Base-by-base conservation (phyloP, 768 basidiomycete species). In the Podaxis sp. region DNA sequence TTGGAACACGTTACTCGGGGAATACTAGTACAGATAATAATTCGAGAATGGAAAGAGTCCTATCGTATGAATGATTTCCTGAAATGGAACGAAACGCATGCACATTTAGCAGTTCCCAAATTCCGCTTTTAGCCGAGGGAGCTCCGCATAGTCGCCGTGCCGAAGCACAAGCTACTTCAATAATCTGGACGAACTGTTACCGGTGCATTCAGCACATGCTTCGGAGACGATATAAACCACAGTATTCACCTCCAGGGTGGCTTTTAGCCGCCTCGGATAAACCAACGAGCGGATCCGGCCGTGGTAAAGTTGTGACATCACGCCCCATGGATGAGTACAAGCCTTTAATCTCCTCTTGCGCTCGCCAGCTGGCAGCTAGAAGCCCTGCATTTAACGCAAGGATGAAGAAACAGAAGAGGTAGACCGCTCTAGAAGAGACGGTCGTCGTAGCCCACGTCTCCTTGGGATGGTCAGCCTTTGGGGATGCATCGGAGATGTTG, bases 221-320 rank as follows among this genome's bases (percentile, higher is more conserved):
- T 39, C 28, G 38, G 59, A 42, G 28, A 36, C 17, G 52, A 61
- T 19, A 39, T 42, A 53, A 44, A 33, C 22, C 24, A 2, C n/a
- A 22, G 13, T 28, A 24, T 52, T 61, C 52, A 61, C 59, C 59
- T n/a, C 26, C 59, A 51, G 38, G 30, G 15, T 53, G 28, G 19
- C 39, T 61, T 42, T 53, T 53, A 4, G 49, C 52, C 17, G 40
- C 59, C 26, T 52, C 59, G 26, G 59, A 61, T 42, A 61, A 28
- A 22, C 59, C 59, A 44, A 28, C 52, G 52, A 61, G 54, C 7
- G 59, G 52, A 33, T 61, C 59, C 26, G 59, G 59, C 19, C 52
- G 51, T 36, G 59, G 59, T 7, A 61, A 33, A 19, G 11, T 61
- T n/a, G 52, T 28, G n/a, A 61, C 38, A 26, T 61, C 52, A 54